These are phyloP conservation scores for Zymoseptoria ardabiliae DNA, from an alignment of 2,329 filamentous ascomycete genomes.

Conservation along the genomic window DNA sequence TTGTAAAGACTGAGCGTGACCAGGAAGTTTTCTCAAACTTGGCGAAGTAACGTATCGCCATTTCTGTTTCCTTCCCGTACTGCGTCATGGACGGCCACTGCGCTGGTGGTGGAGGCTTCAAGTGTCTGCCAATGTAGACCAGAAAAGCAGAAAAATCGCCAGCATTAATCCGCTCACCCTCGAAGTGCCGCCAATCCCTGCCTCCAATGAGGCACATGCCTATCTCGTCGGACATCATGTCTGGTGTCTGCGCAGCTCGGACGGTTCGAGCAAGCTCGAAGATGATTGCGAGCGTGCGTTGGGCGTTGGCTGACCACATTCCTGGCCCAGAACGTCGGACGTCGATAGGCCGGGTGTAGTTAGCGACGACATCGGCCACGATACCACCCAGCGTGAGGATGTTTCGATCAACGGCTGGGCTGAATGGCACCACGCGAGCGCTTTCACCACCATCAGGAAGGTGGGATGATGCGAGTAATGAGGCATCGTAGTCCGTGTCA, in stretches of 20 bases:
- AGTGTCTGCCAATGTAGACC: not conserved
- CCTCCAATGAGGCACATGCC: not conserved
- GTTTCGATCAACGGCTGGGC: not conserved
- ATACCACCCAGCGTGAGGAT: not conserved
- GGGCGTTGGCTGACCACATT: too few relatives aligned
- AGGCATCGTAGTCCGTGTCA: not conserved
- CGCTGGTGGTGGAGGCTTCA: not conserved
- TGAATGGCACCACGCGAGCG: not conserved
- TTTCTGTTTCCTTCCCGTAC: not conserved
- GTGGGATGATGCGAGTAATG: not conserved
- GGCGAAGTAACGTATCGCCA: not conserved
- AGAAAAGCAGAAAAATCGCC: not conserved
- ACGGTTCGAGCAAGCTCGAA: too few relatives aligned
- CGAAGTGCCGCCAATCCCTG: not conserved
- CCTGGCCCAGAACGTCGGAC: too few relatives aligned
- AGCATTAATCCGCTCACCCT: not conserved
- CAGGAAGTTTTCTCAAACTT: not conserved
- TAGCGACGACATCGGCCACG: not conserved
- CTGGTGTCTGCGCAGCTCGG: too few relatives aligned
- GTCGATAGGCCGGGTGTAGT: too few relatives aligned
- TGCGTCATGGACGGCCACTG: not conserved
- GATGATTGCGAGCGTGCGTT: too few relatives aligned
- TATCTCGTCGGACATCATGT: too few relatives aligned
- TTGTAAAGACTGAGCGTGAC: conserved; percentile 4
- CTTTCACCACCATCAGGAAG: not conserved